Evolutionary conservation across 768 basidiomycete species (phyloP).

Genomic region (Botryobasidium botryosum): DNA sequence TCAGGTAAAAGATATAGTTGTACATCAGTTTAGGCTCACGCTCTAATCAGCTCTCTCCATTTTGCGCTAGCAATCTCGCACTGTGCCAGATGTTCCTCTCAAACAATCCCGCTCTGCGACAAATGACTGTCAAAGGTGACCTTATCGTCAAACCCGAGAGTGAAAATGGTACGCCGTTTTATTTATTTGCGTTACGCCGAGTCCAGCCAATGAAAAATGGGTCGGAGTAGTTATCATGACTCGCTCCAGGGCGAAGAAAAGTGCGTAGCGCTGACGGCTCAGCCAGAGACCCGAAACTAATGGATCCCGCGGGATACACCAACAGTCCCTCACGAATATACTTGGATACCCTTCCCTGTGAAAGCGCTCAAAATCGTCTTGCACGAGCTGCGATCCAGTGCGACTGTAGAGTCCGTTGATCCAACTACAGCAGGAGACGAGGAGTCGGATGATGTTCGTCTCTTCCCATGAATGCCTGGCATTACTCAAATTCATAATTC

Average conservation of each 20-base stretch:
- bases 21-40: not conserved
- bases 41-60: not conserved
- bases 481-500: too few relatives aligned
- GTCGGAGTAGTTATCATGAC: slow-evolving; percentile 76
- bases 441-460: slow-evolving; percentile 45
- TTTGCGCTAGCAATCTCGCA: slow-evolving; percentile 42
- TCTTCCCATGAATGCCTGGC: too few relatives aligned
- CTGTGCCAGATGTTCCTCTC: slow-evolving; percentile 56
- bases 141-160: slow-evolving; percentile 71
- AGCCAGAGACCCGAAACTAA: too few relatives aligned
- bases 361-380: slow-evolving; percentile 85
- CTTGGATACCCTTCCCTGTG: slow-evolving; percentile 70
- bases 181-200: not conserved
- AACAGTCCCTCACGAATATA: slow-evolving; percentile 73
- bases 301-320: not conserved
- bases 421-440: slow-evolving; percentile 36
- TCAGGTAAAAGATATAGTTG: slow-evolving; percentile 28
- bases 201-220: not conserved
- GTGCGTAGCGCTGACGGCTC: slow-evolving; percentile 30
- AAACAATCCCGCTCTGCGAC: slow-evolving; percentile 46
- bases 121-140: slow-evolving; percentile 75
- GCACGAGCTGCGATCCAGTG: slow-evolving; percentile 64
- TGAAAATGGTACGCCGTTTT: slow-evolving; percentile 65
- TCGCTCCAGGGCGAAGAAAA: slow-evolving; percentile 70
- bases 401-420: slow-evolving; percentile 50